Conservation (phyloP, 257 asterid genomes). For the Penstemon davidsonii region DNA sequence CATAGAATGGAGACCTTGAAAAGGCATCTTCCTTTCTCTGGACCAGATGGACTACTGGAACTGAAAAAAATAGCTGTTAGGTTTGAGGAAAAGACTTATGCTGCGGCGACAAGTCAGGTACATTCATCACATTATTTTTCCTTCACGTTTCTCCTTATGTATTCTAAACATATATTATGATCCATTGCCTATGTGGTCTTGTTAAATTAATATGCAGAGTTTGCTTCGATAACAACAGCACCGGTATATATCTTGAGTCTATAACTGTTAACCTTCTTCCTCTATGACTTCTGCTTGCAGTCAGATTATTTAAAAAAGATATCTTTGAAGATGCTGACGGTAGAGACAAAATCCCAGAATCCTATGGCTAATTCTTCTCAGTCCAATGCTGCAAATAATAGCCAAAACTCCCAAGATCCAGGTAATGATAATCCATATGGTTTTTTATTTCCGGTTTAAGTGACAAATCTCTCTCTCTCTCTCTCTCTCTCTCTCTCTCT, state of each 20-base stretch:
- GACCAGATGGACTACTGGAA: slow-evolving; percentile 75
- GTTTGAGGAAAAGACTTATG: slow-evolving; percentile 81
- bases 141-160: slow-evolving; percentile 15
- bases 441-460: not conserved
- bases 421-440: slow-evolving; percentile 43
- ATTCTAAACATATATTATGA: slow-evolving; percentile 1
- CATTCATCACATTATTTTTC: slow-evolving; percentile 20
- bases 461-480: not conserved
- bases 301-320: slow-evolving; percentile 81
- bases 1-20: slow-evolving; percentile 84
- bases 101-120: slow-evolving; percentile 85
- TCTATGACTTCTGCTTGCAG: slow-evolving; percentile 40
- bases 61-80: slow-evolving; percentile 81
- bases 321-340: slow-evolving; percentile 78
- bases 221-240: not conserved
- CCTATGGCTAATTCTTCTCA: slow-evolving; percentile 54
- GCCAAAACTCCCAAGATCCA: slow-evolving; percentile 59
- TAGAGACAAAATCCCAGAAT: slow-evolving; percentile 76
- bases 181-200: slow-evolving; percentile 4
- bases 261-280: slow-evolving; percentile 1
- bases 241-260: not conserved
- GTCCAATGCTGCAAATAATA: slow-evolving; percentile 51
- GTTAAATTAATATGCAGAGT: not conserved
- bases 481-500: not conserved
- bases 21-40: slow-evolving; percentile 87